Base-by-base conservation (phyloP, 148 eudicot genomes). In the Persicaria tinctoria region DNA sequence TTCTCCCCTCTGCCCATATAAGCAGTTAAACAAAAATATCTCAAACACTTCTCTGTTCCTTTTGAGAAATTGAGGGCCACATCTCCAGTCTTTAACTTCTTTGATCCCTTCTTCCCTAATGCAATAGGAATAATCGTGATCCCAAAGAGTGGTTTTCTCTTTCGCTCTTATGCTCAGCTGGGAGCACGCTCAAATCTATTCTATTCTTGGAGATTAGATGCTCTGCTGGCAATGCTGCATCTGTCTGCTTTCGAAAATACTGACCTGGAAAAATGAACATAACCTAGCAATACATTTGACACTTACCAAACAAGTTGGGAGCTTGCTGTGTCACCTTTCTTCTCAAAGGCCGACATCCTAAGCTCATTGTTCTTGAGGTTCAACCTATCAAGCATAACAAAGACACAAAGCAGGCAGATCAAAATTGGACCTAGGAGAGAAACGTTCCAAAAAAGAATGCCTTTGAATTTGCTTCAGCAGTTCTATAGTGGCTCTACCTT, bases 201-300 rank as follows among this genome's bases (percentile, higher is more conserved):
- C 93, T 5, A 88, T 87, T 60, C 85, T 91, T 5, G 81, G 83
- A 14, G 82, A 77, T 12, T 86, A 54, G 14, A 80, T 48, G 9
- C 55, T 63, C 10, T 70, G 17, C 13, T n/a, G 50, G 44, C 64
- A 44, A 68, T 69, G 76, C 76, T 70, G 51, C 62, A 75, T 76
- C 64, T 75, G 77, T 71, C 75, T 13, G 74, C 47, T 14, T 44
- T 59, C 70, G 60, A 74, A 73, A 50, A 46, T 68, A 48, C 57
- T 75, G 75, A 77, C 76, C 82, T 78, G 82, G 82, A 83, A 79
- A 83, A 82, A 77, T 32, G 18, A 62, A 75, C 46, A 74, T 71
- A 83, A 80, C 11, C 85, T 78, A 83, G 80, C 80, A 79, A 77
- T 74, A 49, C 62, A 77, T 78, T 72, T 46, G 55, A 76, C 57